Evolutionary conservation across 2,329 filamentous ascomycete species (phyloP).

Genomic region (Fusarium protoensiforme): DNA sequence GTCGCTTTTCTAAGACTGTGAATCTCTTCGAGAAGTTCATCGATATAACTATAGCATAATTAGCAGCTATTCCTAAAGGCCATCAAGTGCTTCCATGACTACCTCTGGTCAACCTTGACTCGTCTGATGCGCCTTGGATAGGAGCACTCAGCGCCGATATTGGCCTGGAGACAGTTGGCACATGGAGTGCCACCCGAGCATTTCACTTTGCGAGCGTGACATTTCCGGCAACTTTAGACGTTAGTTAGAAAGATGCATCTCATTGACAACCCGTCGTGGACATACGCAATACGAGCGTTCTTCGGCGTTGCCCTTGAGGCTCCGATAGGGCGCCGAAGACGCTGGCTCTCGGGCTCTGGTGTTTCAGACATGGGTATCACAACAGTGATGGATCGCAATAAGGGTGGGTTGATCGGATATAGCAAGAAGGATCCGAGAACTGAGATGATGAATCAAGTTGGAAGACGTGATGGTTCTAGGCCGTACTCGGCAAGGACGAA

Average conservation of each 20-base stretch:
- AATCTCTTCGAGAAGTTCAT: constrained; percentile 43
- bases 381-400: neutral
- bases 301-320: neutral
- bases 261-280: neutral
- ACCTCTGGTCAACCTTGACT: constrained; percentile 40
- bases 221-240: constrained; percentile 40
- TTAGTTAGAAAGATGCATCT: neutral
- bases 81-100: neutral
- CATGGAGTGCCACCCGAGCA: constrained; percentile 44
- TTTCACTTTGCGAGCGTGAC: constrained; percentile 42
- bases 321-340: neutral
- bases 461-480: neutral
- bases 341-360: neutral
- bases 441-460: neutral
- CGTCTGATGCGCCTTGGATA: constrained; percentile 28
- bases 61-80: neutral
- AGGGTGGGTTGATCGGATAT: neutral
- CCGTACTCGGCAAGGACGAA: neutral
- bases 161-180: constrained; percentile 37
- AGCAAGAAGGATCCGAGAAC: neutral
- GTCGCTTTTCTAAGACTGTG: constrained; percentile 22
- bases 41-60: constrained; percentile 38
- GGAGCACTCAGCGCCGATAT: constrained; percentile 33
- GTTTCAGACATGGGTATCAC: neutral
- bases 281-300: constrained; percentile 1